phyloP scores from a whole-genome alignment of 352 stramenopile genomes.

The Globisporangium nagaii region DNA sequence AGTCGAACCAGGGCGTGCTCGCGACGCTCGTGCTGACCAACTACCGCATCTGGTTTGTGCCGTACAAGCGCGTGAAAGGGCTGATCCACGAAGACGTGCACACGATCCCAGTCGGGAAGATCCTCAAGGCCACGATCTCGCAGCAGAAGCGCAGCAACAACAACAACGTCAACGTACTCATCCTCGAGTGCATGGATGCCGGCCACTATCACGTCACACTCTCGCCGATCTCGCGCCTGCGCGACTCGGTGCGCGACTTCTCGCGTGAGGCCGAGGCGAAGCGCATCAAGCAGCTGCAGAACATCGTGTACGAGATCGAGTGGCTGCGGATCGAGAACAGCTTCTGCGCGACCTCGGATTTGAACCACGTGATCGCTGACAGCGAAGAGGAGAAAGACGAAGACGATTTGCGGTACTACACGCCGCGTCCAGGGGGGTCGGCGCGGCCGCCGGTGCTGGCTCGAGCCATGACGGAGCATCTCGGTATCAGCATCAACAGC shows the following conservation, averaged over 20 bases:
- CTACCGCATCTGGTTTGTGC: slow-evolving; percentile 83
- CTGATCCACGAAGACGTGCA: slow-evolving; percentile 82
- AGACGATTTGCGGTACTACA: slow-evolving; percentile 54
- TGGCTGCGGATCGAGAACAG: slow-evolving; percentile 83
- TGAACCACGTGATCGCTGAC: slow-evolving; percentile 58
- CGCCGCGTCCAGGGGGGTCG: slow-evolving; percentile 39
- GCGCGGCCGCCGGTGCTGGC: slow-evolving; percentile 14
- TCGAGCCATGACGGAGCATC: slow-evolving; percentile 24
- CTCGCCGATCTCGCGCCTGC: slow-evolving; percentile 64
- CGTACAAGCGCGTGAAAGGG: slow-evolving; percentile 66
- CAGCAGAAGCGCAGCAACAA: slow-evolving; percentile 82
- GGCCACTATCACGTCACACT: slow-evolving; percentile 83
- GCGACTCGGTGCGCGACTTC: slow-evolving; percentile 63
- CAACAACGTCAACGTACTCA: slow-evolving; percentile 63
- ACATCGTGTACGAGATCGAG: slow-evolving; percentile 78
- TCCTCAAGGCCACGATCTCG: slow-evolving; percentile 69
- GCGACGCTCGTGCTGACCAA: slow-evolving; percentile 78
- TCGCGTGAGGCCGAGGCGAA: slow-evolving; percentile 71
- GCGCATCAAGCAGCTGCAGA: slow-evolving; percentile 71
- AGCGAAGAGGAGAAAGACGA: slow-evolving; percentile 52
- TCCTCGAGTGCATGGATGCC: slow-evolving; percentile 84
- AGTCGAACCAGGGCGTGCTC: slow-evolving; percentile 79
- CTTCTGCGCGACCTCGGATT: slow-evolving; percentile 69
- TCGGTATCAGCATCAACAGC: slow-evolving; percentile 10
- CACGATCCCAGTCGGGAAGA: slow-evolving; percentile 73